Evolutionary conservation across 106 monocot genomes (phyloP), one percentile per base, ranked within the genome.

Genomic region (Dendrobium nobile): DNA sequence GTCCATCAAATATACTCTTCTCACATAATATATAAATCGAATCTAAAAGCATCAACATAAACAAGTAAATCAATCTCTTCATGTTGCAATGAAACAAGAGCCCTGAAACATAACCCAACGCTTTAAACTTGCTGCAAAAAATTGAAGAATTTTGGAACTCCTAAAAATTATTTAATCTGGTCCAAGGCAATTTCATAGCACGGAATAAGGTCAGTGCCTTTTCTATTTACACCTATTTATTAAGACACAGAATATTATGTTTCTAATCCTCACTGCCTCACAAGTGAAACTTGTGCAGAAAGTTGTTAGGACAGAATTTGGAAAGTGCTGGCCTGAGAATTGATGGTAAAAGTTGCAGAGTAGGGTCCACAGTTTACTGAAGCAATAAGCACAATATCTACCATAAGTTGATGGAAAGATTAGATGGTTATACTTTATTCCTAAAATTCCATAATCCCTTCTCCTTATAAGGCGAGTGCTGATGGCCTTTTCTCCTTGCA

Each of bases 311-410:
- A 73, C 82, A 75, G 77, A 80, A 80, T 67, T 43, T 28, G 33
- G 26, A 26, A 13, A 82, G 51, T 51, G 44, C 72, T 58, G 83
- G 77, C 77, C 47, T 28, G 47, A 59, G 80, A 83, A 83, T 80
- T 83, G 54, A 84, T 59, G 70, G 70, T 42, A 78, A 84, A 87
- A 75, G 77, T 78, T 79, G 41, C 31, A 85, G 13, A 41, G 26
- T 19, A 77, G 75, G 88, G 85, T 73, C 82, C 82, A 85, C 73
- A 75, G 16, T 22, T 75, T 77, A 44, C 67, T 75, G 80, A 82
- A 80, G 79, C 67, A 67, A 79, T 37, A 82, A 87, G 88, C 77
- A 83, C 77, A 85, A 83, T 45, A 82, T 87, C 82, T 67, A 77
- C 26, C 22, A 72, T 37, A 64, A 78, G 68, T 85, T 72, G 78